Base-by-base conservation (phyloP, 495 filamentous ascomycete species). In the Parathielavia hyrcaniae region DNA sequence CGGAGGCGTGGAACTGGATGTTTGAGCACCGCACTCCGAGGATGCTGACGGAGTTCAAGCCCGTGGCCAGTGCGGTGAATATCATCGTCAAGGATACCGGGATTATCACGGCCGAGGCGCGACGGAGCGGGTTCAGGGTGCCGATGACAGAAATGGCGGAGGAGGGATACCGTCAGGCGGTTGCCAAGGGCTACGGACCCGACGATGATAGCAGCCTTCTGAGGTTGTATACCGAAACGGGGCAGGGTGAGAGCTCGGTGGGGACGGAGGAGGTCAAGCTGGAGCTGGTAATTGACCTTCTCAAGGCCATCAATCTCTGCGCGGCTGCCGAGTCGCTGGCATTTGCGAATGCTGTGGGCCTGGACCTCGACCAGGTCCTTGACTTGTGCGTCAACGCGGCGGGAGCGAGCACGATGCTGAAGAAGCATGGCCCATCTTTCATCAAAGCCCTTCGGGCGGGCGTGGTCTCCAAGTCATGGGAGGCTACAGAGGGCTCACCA, bases 11-110 rank as follows among this genome's bases (percentile, higher is more conserved):
- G 74, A 86, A 82, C 60, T 93, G 86, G 85, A 90, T 91, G 86
- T 88, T 90, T 73, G 85, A 85, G 67, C 85, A 93, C 69, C 79
- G 88, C 14, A 76, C 82, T 5, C 81, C 83, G 52, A 77, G 85
- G 51, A 88, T 90, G 78, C 61, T 91, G 58, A 81, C 82, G 6
- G 73, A 82, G 60, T 86, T 86, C 60, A 80, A 84, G 73, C 80
- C 81, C 48, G 73, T 87, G 9, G 83, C 83, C 32, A 87, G 83
- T 65, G 88, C 88, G 2, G 66, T 90, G 62, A 81, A 77, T 30
- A 91, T 91, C 65, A 91, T 93, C 57, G 64, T 86, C 30, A 93
- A 93, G 72, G 89, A 93, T 72, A 83, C 85, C 49, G 77, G 82
- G 16, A 93, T 93, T 67, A 88, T 93, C 62, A 90, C 86, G 22